Evolutionary conservation across 257 asterid species (phyloP).

Genomic region (Fraxinus pennsylvanica): DNA sequence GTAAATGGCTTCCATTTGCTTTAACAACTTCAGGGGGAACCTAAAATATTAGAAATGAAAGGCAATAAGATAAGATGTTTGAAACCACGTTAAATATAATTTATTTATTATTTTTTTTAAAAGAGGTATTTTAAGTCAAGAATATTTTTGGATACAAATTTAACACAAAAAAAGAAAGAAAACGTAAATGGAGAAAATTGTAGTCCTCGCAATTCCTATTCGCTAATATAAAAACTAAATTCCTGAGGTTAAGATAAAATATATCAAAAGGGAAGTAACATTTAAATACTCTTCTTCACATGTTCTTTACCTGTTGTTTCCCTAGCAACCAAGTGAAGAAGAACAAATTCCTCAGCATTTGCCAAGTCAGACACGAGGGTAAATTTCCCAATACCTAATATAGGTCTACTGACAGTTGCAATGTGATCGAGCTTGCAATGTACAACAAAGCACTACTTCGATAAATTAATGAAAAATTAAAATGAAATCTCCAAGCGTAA

Average conservation of each 20-base stretch:
- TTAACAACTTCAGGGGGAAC: conserved; percentile 61
- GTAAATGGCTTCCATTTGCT: conserved; percentile 61
- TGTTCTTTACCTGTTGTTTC: conserved; percentile 6
- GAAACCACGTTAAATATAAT: conserved; percentile 1
- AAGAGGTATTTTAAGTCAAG: not conserved
- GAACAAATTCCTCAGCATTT: not conserved
- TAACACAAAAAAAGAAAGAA: not conserved
- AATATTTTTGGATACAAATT: not conserved
- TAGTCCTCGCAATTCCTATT: not conserved
- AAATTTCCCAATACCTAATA: not conserved
- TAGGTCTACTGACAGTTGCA: not conserved
- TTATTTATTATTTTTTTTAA: not conserved
- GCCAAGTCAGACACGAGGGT: not conserved
- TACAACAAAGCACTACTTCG: not conserved
- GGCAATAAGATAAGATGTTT: conserved; percentile 21
- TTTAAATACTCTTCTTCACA: not conserved
- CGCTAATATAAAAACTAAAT: not conserved
- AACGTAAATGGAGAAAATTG: not conserved
- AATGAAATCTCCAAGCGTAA: conserved; percentile 1
- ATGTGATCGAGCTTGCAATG: not conserved
- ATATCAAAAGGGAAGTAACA: not conserved
- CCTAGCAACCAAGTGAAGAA: not conserved
- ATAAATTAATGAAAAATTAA: not conserved
- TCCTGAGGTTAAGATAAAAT: conserved; percentile 9
- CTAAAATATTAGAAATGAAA: conserved; percentile 40